Percentiles rank a stretch among this genome's conserved stretches.
Evolutionary conservation across 2,329 filamentous ascomycete species (phyloP).

Genomic region (Trichothecium roseum): DNA sequence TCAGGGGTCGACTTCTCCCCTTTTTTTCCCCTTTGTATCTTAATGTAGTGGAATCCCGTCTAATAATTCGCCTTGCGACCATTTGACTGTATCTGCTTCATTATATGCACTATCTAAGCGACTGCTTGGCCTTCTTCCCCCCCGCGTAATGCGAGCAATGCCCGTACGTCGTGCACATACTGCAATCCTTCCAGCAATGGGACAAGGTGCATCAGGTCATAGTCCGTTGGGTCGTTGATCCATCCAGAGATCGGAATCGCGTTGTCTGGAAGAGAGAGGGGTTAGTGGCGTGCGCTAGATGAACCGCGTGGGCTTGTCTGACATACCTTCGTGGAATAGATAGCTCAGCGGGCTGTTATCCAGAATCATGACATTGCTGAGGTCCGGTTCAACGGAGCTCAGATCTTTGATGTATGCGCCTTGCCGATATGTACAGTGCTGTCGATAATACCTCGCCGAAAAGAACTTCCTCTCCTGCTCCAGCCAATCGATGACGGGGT

Average conservation of each 20-base stretch:
- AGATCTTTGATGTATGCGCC: conserved; percentile 98
- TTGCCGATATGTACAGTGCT: conserved; percentile 92
- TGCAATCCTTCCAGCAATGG: conserved; percentile 89
- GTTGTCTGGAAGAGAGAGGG: conserved; percentile 56
- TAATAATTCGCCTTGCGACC: too few species aligned
- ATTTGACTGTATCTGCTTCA: not conserved
- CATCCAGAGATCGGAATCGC: conserved; percentile 98
- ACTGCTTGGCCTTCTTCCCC: conserved; percentile 57
- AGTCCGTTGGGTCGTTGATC: conserved; percentile 98
- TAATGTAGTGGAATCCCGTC: too few species aligned
- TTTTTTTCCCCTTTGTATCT: too few species aligned
- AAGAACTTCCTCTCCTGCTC: conserved; percentile 97
- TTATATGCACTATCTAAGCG: conserved; percentile 1
- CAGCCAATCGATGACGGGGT: conserved; percentile 97
- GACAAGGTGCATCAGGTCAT: conserved; percentile 84
- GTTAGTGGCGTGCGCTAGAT: not conserved
- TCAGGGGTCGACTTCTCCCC: too few species aligned
- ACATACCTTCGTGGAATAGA: conserved; percentile 91
- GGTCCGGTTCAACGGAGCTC: conserved; percentile 87
- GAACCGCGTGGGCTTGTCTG: not conserved
- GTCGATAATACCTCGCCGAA: conserved; percentile 83
- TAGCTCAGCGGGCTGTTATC: conserved; percentile 98
- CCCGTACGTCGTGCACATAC: conserved; percentile 92
- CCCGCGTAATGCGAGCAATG: conserved; percentile 76
- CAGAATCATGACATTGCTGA: conserved; percentile 97